Base-by-base conservation (phyloP, 106 monocot genomes). In the Vanilla planifolia region DNA sequence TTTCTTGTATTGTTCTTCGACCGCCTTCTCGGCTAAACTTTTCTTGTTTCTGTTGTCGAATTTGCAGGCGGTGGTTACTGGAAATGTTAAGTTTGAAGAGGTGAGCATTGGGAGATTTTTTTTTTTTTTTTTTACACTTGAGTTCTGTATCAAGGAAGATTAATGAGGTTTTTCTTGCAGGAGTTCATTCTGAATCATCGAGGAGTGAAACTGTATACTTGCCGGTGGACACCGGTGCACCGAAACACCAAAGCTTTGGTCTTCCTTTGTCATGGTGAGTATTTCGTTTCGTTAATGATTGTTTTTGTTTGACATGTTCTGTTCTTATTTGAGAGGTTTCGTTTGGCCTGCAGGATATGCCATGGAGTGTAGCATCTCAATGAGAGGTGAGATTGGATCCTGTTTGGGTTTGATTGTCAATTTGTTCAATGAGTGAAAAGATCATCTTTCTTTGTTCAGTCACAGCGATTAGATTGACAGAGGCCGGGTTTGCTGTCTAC, bases 191-290 rank as follows among this genome's bases (percentile, higher is more conserved):
- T 27, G 22, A 79, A 60, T 43, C 42, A 57, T 11, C 59, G 79
- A 25, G 84, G 79, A 0, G 20, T 72, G 27, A 60, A 60, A 33
- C 62, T 79, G 22, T 84, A 75, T 46, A 69, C 84, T 19, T 84
- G 79, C 46, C 62, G 71, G 48, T 84, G 84, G 84, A 16, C 72
- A 5, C 79, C 84, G 2, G 24, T 48, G 19, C 47, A 71, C 34
- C 25, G 5, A 55, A 63, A 66, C 16, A 71, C 79, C 2, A 83
- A 60, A 75, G 73, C 78, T 33, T 51, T 83, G 5, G 59, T 79
- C 66, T 79, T 83, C 55, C 58, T 83, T 21, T 78, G 77, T n/a
- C 83, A 83, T 45, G 83, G 83, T 83, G 70, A 33, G 6, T 16
- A 28, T 3, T 33, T 25, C 5, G 6, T 19, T 34, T 32, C 17